Conservation (phyloP, 306 rosid genomes). For the Adenanthera pavonina region DNA sequence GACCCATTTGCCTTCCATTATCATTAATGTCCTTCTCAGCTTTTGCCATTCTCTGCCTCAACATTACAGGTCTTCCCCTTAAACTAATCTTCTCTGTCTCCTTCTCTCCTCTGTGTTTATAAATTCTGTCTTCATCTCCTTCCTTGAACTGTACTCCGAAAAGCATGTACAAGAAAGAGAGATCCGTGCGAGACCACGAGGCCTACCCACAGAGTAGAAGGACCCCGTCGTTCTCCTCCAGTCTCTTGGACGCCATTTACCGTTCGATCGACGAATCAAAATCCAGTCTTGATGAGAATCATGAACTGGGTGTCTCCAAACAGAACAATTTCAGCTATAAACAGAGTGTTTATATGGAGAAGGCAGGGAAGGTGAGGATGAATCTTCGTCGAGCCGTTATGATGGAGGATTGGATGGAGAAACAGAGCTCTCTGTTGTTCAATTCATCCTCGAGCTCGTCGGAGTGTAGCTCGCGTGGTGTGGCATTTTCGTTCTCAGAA, state of each 20-base stretch:
- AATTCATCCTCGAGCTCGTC: conserved; percentile 64
- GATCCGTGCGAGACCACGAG: conserved; percentile 27
- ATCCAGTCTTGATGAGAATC: conserved; percentile 41
- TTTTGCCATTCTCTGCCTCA: conserved; percentile 57
- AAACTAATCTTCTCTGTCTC: conserved; percentile 37
- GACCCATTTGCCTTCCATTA: conserved; percentile 41
- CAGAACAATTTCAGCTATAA: conserved; percentile 22
- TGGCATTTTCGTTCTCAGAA: conserved; percentile 67
- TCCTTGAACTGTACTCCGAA: not conserved
- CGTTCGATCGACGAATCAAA: conserved; percentile 69
- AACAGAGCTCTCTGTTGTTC: conserved; percentile 48
- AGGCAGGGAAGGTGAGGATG: conserved; percentile 38
- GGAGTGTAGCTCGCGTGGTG: conserved; percentile 58
- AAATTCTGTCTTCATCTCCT: conserved; percentile 26
- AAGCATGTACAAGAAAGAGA: conserved; percentile 44
- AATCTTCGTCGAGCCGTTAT: conserved; percentile 58
- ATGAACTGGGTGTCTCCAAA: conserved; percentile 33
- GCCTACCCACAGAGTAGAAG: conserved; percentile 64
- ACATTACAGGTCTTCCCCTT: conserved; percentile 63
- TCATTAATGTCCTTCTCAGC: conserved; percentile 50
- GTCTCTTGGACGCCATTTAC: conserved; percentile 62
- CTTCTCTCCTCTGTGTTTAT: conserved; percentile 29
- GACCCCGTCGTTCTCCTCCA: conserved; percentile 78
- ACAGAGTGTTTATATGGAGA: conserved; percentile 1
- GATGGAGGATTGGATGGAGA: conserved; percentile 74